Percentiles rank a stretch among this genome's conserved stretches.
Conservation (phyloP, 805 yeast genomes). For the Priceomyces medius region DNA sequence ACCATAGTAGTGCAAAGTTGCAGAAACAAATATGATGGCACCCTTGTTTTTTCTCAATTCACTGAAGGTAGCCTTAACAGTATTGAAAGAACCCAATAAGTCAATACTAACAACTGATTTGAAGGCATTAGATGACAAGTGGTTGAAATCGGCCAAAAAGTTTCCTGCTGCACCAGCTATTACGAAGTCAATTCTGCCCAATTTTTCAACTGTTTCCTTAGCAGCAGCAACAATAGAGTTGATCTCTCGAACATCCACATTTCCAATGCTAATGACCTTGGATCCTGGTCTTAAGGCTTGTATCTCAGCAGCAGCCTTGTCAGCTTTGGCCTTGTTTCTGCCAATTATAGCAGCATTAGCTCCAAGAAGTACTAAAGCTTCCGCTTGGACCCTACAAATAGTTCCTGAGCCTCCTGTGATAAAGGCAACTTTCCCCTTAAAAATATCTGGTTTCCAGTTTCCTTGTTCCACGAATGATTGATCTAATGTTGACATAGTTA, state of each 20-base stretch:
- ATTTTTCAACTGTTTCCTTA: slow-evolving; percentile 56
- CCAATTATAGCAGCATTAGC: slow-evolving; percentile 88
- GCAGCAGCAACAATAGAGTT: slow-evolving; percentile 63
- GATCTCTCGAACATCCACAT: slow-evolving; percentile 76
- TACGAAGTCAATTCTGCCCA: slow-evolving; percentile 82
- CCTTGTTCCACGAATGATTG: slow-evolving; percentile 27
- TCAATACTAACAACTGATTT: slow-evolving; percentile 86
- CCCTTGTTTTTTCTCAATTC: slow-evolving; percentile 70
- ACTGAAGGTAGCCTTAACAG: slow-evolving; percentile 76
- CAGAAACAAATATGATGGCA: slow-evolving; percentile 71
- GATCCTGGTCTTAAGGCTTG: slow-evolving; percentile 55
- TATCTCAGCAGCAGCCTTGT: slow-evolving; percentile 65
- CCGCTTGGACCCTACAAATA: slow-evolving; percentile 88
- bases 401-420: slow-evolving; percentile 97
- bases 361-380: slow-evolving; percentile 79
- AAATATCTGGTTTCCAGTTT: slow-evolving; percentile 58
- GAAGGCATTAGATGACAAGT: slow-evolving; percentile 81
- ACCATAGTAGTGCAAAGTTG: slow-evolving; percentile 88
- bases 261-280: slow-evolving; percentile 68
- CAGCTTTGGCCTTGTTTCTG: slow-evolving; percentile 66
- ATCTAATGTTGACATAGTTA: slow-evolving; percentile 32
- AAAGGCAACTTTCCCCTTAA: slow-evolving; percentile 81
- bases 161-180: slow-evolving; percentile 98
- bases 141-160: slow-evolving; percentile 76
- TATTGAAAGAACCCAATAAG: slow-evolving; percentile 83